These are phyloP conservation scores for Mortierella hygrophila DNA, from an alignment of 192 early-diverging fungal genomes.

Conservation along the genomic window DNA sequence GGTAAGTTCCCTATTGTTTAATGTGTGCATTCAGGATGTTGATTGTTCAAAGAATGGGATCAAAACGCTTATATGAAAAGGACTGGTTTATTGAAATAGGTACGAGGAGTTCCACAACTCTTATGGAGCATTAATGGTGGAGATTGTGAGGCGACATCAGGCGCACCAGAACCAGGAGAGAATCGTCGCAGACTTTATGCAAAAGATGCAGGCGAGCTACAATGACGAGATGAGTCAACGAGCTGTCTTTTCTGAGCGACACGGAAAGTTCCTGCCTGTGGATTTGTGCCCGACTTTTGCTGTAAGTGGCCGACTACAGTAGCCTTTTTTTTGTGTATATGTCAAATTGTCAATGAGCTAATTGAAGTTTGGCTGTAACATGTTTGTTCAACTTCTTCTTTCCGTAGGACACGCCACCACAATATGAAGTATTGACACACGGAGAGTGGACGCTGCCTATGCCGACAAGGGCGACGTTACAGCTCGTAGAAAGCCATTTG, in stretches of 20 bases:
- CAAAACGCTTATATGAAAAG: background rate
- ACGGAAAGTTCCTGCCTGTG: constrained; percentile 46
- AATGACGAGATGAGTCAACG: constrained; percentile 40
- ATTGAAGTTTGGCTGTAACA: background rate
- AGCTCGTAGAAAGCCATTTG: constrained; percentile 24
- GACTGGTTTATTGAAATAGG: constrained; percentile 15
- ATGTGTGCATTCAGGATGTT: background rate
- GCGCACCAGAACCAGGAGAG: constrained; percentile 29
- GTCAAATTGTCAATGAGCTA: background rate
- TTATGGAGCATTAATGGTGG: constrained; percentile 46
- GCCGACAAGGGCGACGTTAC: constrained; percentile 39
- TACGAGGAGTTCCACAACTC: constrained; percentile 57
- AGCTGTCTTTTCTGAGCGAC: constrained; percentile 36
- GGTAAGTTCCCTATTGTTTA: constrained; percentile 19
- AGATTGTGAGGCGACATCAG: constrained; percentile 50
- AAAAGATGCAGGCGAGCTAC: constrained; percentile 20
- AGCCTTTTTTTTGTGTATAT: background rate
- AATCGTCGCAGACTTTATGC: constrained; percentile 32
- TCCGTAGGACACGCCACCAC: constrained; percentile 28
- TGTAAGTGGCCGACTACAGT: constrained; percentile 1
- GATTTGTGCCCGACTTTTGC: constrained; percentile 49
- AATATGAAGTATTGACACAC: constrained; percentile 42
- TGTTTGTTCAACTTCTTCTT: background rate
- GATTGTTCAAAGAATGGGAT: background rate
- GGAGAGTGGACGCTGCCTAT: constrained; percentile 42